Evolutionary conservation across 2,329 filamentous ascomycete genomes (phyloP).

Genomic region (Erysiphe pulchra): DNA sequence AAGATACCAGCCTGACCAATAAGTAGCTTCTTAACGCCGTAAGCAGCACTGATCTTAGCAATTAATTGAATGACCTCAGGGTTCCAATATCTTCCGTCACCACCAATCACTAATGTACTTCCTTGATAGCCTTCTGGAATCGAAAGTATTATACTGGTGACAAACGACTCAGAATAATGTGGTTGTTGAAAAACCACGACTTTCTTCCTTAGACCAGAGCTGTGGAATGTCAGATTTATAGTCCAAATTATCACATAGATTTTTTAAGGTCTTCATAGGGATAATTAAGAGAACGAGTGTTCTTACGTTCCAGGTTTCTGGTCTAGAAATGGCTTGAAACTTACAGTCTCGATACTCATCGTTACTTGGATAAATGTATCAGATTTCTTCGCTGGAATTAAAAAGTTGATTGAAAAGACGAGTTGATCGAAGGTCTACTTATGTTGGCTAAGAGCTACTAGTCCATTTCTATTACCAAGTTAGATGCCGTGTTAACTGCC

Average conservation of each 20-base stretch:
- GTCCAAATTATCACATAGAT: slow-evolving; percentile 6
- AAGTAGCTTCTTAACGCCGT: slow-evolving; percentile 95
- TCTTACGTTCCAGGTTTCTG: slow-evolving; percentile 99
- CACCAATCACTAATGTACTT: slow-evolving; percentile 73
- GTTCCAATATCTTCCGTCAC: slow-evolving; percentile 94
- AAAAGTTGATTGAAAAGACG: too few species aligned
- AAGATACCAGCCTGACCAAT: slow-evolving; percentile 92
- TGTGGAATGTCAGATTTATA: slow-evolving; percentile 15
- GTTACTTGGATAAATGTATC: slow-evolving; percentile 8
- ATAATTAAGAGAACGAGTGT: slow-evolving; percentile 7
- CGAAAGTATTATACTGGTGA: slow-evolving; percentile 79
- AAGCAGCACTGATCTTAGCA: slow-evolving; percentile 87
- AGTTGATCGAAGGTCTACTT: too few species aligned
- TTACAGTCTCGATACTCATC: slow-evolving; percentile 59
- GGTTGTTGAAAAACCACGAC: slow-evolving; percentile 90
- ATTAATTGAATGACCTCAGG: slow-evolving; percentile 90
- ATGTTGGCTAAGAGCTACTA: too few species aligned
- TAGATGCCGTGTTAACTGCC: too few species aligned
- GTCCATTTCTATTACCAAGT: too few species aligned
- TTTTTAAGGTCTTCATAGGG: slow-evolving; percentile 3
- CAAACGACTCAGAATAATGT: slow-evolving; percentile 89
- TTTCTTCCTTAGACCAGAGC: slow-evolving; percentile 95
- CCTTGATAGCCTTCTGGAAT: slow-evolving; percentile 84
- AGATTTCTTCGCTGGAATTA: too few species aligned
- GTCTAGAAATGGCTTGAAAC: slow-evolving; percentile 68